Conservation (phyloP, 2,329 filamentous ascomycete genomes). For the Trichoderma oligosporum region DNA sequence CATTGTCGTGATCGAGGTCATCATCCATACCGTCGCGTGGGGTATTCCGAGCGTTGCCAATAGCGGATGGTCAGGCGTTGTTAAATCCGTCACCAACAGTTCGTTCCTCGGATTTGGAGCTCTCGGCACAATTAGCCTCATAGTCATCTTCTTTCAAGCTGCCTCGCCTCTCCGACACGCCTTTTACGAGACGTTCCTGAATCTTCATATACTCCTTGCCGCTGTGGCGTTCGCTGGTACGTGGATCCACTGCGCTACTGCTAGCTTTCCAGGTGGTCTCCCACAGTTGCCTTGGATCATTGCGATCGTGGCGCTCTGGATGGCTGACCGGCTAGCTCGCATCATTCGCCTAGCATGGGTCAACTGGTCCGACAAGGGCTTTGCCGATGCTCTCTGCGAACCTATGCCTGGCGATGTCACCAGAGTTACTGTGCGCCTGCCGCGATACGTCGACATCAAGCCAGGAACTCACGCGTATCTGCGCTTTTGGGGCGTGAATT, state of each 20-base stretch:
- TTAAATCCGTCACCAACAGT: conserved; percentile 50
- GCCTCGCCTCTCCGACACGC: conserved; percentile 82
- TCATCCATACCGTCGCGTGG: conserved; percentile 72
- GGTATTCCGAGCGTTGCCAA: conserved; percentile 65
- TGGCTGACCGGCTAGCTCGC: conserved; percentile 62
- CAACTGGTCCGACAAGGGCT: conserved; percentile 58
- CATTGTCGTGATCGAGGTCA: conserved; percentile 63
- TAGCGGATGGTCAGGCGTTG: conserved; percentile 58
- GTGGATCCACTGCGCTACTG: conserved; percentile 72
- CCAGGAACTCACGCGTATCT: conserved; percentile 74
- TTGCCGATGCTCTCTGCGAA: conserved; percentile 63
- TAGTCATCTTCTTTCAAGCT: conserved; percentile 64
- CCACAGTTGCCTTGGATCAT: conserved; percentile 73
- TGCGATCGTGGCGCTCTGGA: conserved; percentile 73
- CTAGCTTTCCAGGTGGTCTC: conserved; percentile 60
- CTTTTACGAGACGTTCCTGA: conserved; percentile 96
- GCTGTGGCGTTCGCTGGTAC: conserved; percentile 65
- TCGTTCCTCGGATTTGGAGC: conserved; percentile 65
- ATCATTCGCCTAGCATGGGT: conserved; percentile 60
- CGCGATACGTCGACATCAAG: conserved; percentile 60
- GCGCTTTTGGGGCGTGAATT: conserved; percentile 61
- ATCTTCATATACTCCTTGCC: conserved; percentile 75
- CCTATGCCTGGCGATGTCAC: conserved; percentile 66
- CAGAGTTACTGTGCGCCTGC: conserved; percentile 66
- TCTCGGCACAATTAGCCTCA: conserved; percentile 57